Evolutionary conservation across 257 asterid genomes (phyloP), one percentile per base, ranked within the genome.

Genomic region (Solanum virginianum): DNA sequence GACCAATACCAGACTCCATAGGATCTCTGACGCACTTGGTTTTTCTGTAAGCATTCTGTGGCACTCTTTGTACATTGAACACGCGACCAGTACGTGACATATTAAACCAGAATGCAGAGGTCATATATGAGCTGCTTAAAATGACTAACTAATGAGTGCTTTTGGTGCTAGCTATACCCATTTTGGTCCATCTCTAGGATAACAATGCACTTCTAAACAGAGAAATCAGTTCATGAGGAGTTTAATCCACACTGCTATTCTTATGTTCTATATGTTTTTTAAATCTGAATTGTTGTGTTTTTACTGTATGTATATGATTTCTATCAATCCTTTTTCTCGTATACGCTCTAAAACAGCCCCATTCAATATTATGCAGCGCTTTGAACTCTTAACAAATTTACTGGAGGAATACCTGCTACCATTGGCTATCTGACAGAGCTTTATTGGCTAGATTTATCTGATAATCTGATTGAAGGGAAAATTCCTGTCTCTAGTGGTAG

Each of bases 381-480:
- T 91, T 96, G 43, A 95, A 96, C 87, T 87, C 85, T 10, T 10
- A 95, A 95, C 91, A 90, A 69, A 80, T 95, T 96, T 82, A 75
- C 87, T 84, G 99, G 97, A 60, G 84, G 15, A 43, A 96, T 96
- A 87, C 98, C 99, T 32, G 88, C 93, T 85, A 87, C 97, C n/a
- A 81, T 95, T 57, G 99, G 99, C 55, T 62, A 72, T 59, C 85
- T 95, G 75, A 65, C 89, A n/a, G 91, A 86, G n/a, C 97, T 96
- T 69, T 65, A 45, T 90, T 94, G 97, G 99, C 91, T 96, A 84
- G 98, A 96, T 90, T 45, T 95, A 82, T 98, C 98, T 43, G 97
- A 95, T 84, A 96, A 96, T 89, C 85, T 41, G 89, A 93, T 96
- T 79, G 88, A 81, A 20, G 98, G 99, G 51, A 85, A 85, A 36